Evolutionary conservation across 2,329 filamentous ascomycete genomes (phyloP).

Genomic region (Alternaria solani): DNA sequence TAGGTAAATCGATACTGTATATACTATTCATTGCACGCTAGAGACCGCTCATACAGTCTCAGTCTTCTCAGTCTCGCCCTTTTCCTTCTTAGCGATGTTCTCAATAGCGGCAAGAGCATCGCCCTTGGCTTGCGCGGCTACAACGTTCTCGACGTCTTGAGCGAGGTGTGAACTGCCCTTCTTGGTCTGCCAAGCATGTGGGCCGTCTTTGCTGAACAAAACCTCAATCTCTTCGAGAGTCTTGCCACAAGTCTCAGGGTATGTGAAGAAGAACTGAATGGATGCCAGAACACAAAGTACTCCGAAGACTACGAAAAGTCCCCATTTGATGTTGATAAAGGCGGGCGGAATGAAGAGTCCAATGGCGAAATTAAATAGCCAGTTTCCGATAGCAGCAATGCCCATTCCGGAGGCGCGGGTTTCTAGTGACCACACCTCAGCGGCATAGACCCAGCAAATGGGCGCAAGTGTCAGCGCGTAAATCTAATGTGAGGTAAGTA

Average conservation of each 20-base stretch:
- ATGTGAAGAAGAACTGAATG: constrained; percentile 71
- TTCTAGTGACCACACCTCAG: constrained; percentile 69
- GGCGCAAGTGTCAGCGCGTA: constrained; percentile 72
- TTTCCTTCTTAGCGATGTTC: constrained; percentile 29
- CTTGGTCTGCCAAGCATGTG: constrained; percentile 65
- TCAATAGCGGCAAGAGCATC: constrained; percentile 35
- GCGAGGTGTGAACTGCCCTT: constrained; percentile 39
- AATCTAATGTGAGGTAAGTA: constrained; percentile 41
- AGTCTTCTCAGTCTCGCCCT: constrained; percentile 11
- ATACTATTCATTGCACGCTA: too few relatives aligned
- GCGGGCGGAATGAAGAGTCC: constrained; percentile 64
- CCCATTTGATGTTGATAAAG: constrained; percentile 65
- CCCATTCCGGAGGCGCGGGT: constrained; percentile 68
- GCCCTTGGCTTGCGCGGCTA: constrained; percentile 33
- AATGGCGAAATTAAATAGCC: constrained; percentile 67
- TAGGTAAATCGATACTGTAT: background rate
- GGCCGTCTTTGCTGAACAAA: constrained; percentile 66
- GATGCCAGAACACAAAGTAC: constrained; percentile 74
- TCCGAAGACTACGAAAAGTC: constrained; percentile 78
- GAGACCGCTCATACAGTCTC: constrained; percentile 8
- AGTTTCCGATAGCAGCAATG: constrained; percentile 70
- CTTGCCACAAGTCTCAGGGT: constrained; percentile 75
- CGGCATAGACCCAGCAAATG: constrained; percentile 65
- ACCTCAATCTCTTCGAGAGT: constrained; percentile 80
- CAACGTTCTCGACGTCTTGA: constrained; percentile 34